Base-by-base conservation (phyloP, 202 grass and related monocot genomes). In the Panicum virgatum region DNA sequence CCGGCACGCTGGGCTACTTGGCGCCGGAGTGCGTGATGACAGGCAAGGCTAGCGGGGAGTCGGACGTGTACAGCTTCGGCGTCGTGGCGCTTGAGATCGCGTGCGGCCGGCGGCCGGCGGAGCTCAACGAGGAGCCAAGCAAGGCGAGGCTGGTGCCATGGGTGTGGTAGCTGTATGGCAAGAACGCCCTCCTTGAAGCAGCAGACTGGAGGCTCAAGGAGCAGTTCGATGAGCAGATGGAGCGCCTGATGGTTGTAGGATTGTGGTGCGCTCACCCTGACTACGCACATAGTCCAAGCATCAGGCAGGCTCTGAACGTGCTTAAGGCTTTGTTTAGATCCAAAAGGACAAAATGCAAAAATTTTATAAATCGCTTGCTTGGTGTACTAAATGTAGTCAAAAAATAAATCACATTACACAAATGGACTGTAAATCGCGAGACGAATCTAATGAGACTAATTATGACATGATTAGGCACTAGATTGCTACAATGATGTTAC, bases 221-320 rank as follows among this genome's bases (percentile, higher is more conserved):
- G 29, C 30, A 64, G 54, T 92, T 88, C 18, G 85, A 92, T 9
- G 52, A 73, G 53, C 83, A 92, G 79, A 92, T 92, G 83, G 90
- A 90, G 80, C 79, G 80, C n/a, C 85, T 96, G 27, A 87, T 96
- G 85, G 8, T 90, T 47, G 86, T 96, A 5, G 93, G 93, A 34
- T 69, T 92, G 11, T 92, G 93, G 90, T 96, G 93, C 64, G 87
- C 88, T 42, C 94, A 97, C 51, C 90, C 90, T 13, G 90, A 97
- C 64, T 87, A 83, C 74, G 86, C 75, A 3, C 64, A 87, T n/a
- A 87, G 90, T 19, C 94, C 93, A 40, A 92, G 80, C 15, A 89
- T 97, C 69, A 93, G 80, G 60, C 89, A 91, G 75, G 87, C 88
- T 4, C 59, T 97, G 56, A 86, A 88, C 64, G 89, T 80, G 23